These are phyloP conservation scores for Xylariaceae sp. DNA, from an alignment of 2,329 filamentous ascomycete genomes.

Conservation along the genomic window DNA sequence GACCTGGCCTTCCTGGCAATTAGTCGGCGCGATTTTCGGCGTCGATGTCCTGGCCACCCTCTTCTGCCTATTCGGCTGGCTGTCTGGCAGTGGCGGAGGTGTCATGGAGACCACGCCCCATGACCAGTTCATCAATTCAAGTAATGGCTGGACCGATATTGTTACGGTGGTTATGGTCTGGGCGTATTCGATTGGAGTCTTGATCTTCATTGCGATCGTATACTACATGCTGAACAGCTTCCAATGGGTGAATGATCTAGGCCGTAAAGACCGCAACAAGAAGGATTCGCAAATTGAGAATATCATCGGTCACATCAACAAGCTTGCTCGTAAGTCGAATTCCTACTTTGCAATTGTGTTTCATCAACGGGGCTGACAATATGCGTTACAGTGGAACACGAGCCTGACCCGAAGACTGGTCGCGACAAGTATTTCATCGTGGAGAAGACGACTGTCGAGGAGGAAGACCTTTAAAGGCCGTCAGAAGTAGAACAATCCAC, in stretches of 20 bases:
- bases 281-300: slow-evolving; percentile 72
- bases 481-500: neutral
- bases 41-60: slow-evolving; percentile 76
- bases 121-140: slow-evolving; percentile 43
- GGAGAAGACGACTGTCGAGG: slow-evolving; percentile 40
- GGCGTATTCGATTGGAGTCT: slow-evolving; percentile 71
- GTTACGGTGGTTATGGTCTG: slow-evolving; percentile 71
- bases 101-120: slow-evolving; percentile 42
- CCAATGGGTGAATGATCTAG: slow-evolving; percentile 65
- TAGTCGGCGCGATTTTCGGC: slow-evolving; percentile 72
- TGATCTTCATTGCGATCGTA: slow-evolving; percentile 69
- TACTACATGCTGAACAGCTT: slow-evolving; percentile 69
- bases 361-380: slow-evolving; percentile 13
- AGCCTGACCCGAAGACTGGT: slow-evolving; percentile 35
- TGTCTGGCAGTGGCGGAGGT: slow-evolving; percentile 58
- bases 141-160: slow-evolving; percentile 53
- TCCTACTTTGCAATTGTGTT: neutral
- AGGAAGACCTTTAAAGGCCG: slow-evolving; percentile 38
- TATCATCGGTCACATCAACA: slow-evolving; percentile 68
- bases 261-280: slow-evolving; percentile 65
- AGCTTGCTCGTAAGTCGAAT: slow-evolving; percentile 54
- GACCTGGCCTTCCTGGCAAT: slow-evolving; percentile 78
- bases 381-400: slow-evolving; percentile 37
- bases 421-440: slow-evolving; percentile 39
- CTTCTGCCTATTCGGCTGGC: slow-evolving; percentile 79